Evolutionary conservation across 2,329 filamentous ascomycete genomes (phyloP), one percentile per base, ranked within the genome.

Genomic region (Cladophialophora psammophila): DNA sequence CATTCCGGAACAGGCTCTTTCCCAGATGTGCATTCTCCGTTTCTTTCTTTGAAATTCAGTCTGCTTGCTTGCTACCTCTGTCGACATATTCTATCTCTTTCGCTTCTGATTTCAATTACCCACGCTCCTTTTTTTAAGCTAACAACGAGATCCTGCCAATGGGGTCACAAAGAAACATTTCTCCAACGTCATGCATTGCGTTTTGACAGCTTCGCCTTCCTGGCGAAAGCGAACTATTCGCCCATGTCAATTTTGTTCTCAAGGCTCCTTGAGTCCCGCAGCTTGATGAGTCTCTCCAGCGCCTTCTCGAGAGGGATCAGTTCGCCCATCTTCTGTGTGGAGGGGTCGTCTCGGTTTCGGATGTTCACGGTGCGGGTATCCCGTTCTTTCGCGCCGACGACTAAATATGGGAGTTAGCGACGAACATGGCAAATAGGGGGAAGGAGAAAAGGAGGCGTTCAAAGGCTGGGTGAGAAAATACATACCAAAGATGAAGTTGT

Each of bases 341-440:
- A 81, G 18, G 85, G 86, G 71, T 89, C 86, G 73, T 90, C 88
- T 60, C 88, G 81, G 76, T 89, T 89, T 50, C 88, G 82, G 72
- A 89, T 87, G 75, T 90, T 90, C 69, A 89, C 86, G 3, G 84
- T 83, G 66, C 85, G 80, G 20, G 79, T 80, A 70, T 88, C 83
- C 76, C 83, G 85, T 79, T 90, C 88, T 74, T 87, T 80, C 3
- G 86, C 87, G 65, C 88, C 88, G 18, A 90, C 86, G 40, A 90
- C 87, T 83, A 71, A 59, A 54, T 68, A 58, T 63, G 64, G 73
- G 12, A 40, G 40, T 54, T 32, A 63, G 53, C 13, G 48, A 3
- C 18, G 8, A 15, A 31, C 18, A 15, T 9, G 1, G 36, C 10
- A 20, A 3, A 36, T 64, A 56, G 48, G 58, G 65, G 55, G 26